phyloP scores from a whole-genome alignment of 2,329 filamentous ascomycete genomes.

The Diplocarpon mali region DNA sequence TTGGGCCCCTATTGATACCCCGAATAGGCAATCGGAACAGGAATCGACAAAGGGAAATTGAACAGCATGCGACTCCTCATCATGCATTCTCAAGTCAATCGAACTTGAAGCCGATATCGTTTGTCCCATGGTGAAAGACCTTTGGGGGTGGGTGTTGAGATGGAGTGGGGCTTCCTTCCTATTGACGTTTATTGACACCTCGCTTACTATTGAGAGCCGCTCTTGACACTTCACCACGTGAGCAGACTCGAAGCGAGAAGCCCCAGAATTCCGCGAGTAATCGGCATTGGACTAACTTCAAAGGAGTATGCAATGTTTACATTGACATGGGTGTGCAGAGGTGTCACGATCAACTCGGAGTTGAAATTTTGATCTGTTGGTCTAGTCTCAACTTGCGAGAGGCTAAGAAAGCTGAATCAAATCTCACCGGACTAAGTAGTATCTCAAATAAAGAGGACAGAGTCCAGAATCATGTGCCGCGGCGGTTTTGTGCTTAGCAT shows the following conservation, averaged over 20 bases:
- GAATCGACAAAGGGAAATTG: neutral
- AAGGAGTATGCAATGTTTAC: neutral
- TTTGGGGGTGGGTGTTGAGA: neutral
- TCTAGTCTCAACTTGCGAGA: no score
- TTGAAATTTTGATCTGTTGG: no score
- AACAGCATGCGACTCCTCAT: neutral
- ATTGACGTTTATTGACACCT: conserved; percentile 1
- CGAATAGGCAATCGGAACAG: conserved; percentile 5
- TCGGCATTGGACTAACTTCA: neutral
- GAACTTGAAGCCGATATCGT: neutral
- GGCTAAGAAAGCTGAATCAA: no score
- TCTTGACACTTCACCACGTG: neutral
- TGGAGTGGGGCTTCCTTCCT: neutral
- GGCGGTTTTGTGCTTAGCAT: neutral
- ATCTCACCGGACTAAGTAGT: no score
- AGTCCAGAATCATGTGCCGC: neutral
- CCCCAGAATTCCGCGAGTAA: neutral
- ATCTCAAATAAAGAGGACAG: neutral
- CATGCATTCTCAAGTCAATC: neutral
- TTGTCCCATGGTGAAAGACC: neutral
- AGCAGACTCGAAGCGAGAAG: neutral
- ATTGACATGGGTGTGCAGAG: no score
- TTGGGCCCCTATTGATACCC: conserved; percentile 17
- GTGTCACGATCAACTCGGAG: no score
- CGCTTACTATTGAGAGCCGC: conserved; percentile 5